Evolutionary conservation across 768 basidiomycete species (phyloP).

Genomic region (Lactarius sp.): DNA sequence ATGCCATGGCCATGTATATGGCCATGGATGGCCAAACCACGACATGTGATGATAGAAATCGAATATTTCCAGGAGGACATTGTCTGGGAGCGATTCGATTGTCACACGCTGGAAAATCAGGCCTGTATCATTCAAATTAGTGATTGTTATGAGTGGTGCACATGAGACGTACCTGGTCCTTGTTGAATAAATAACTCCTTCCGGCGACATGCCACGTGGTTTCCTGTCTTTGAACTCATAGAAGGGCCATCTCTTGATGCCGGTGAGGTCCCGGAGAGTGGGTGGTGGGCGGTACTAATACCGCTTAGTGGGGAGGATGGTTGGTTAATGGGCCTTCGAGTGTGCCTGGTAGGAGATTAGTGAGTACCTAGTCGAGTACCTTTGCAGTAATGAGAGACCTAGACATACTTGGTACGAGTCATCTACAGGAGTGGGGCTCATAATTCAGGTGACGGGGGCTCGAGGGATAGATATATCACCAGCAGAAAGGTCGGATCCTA

Average conservation of each 20-base stretch:
- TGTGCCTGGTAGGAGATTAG: neutral
- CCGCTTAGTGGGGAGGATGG: neutral
- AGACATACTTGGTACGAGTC: too few species aligned
- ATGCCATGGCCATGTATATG: too few species aligned
- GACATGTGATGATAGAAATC: too few species aligned
- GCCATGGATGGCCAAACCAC: too few species aligned
- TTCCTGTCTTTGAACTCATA: neutral
- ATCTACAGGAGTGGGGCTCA: too few species aligned
- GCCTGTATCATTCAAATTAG: neutral
- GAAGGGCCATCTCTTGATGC: neutral
- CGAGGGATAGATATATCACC: too few species aligned
- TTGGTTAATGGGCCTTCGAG: neutral
- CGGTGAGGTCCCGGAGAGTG: neutral
- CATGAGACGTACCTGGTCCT: neutral
- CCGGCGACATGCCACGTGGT: neutral
- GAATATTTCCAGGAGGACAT: neutral
- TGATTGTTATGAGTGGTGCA: neutral
- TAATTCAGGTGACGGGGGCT: too few species aligned
- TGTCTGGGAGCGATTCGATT: neutral
- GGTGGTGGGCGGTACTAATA: neutral
- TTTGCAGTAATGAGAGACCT: too few species aligned
- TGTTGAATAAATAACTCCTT: neutral
- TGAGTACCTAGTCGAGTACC: too few species aligned
- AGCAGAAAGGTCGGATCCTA: too few species aligned
- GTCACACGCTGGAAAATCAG: neutral